These are phyloP conservation scores for Umbelopsis sp. DNA, from an alignment of 371 early-diverging fungal species.

Conservation along the genomic window DNA sequence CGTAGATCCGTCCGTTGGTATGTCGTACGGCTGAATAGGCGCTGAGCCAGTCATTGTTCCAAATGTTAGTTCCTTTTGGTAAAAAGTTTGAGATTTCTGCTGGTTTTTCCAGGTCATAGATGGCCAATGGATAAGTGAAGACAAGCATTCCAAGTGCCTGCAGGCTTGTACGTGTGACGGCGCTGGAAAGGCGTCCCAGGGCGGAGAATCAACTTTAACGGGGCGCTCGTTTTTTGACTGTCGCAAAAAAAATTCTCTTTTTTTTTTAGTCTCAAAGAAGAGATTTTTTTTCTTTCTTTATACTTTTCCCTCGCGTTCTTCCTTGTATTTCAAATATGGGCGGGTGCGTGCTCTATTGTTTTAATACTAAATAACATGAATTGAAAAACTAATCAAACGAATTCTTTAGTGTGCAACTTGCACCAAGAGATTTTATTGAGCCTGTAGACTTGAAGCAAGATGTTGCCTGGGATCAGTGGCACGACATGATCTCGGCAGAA, in stretches of 20 bases:
- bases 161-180: neutral
- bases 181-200: neutral
- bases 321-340: conserved; percentile 14
- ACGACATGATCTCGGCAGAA: conserved; percentile 16
- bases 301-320: conserved; percentile 1
- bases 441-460: conserved; percentile 17
- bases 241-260: conserved; percentile 7
- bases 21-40: neutral
- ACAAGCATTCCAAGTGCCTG: neutral
- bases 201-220: neutral
- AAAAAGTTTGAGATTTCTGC: neutral
- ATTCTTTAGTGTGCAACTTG: conserved; percentile 1
- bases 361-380: too few relatives aligned
- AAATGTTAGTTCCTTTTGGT: neutral
- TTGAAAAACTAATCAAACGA: neutral
- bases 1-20: neutral
- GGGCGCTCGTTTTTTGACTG: neutral
- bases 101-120: neutral
- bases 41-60: neutral
- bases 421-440: conserved; percentile 15
- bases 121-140: neutral
- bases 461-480: conserved; percentile 14
- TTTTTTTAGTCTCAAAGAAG: conserved; percentile 4
- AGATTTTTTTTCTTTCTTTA: conserved; percentile 4
- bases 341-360: conserved; percentile 7